Evolutionary conservation across 2,329 filamentous ascomycete species (phyloP).

Genomic region (Colletotrichum sansevieriae): DNA sequence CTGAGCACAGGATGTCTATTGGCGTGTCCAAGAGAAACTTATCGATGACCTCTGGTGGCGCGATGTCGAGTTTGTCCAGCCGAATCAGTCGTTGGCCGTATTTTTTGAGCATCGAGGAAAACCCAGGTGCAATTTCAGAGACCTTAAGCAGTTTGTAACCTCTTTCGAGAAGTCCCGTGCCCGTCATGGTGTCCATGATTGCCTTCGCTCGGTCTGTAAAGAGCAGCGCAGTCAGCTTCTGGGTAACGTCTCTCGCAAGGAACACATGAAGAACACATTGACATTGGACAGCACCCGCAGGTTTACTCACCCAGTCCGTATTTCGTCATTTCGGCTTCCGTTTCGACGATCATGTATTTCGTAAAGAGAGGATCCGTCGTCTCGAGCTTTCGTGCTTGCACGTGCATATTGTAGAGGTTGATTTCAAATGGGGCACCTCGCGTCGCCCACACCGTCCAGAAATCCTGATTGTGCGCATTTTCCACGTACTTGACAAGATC

Average conservation of each 20-base stretch:
- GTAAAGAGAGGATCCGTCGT: slow-evolving; percentile 13
- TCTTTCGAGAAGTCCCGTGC: slow-evolving; percentile 15
- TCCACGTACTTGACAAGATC: slow-evolving; percentile 23
- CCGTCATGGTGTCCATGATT: not conserved
- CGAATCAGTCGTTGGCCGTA: slow-evolving; percentile 10
- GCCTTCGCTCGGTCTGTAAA: slow-evolving; percentile 1
- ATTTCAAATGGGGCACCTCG: slow-evolving; percentile 28
- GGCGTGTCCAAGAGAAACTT: slow-evolving; percentile 29
- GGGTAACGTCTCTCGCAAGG: too few relatives aligned
- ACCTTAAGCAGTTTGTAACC: slow-evolving; percentile 4
- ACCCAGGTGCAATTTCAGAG: not conserved
- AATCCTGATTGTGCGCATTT: slow-evolving; percentile 6
- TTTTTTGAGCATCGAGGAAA: slow-evolving; percentile 15
- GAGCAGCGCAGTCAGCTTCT: not conserved
- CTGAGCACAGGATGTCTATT: slow-evolving; percentile 29
- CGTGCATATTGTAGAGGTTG: slow-evolving; percentile 25
- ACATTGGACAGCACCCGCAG: not conserved
- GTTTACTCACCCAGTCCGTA: slow-evolving; percentile 16
- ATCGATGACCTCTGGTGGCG: slow-evolving; percentile 23
- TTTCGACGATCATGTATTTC: slow-evolving; percentile 16
- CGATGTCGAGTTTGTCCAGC: slow-evolving; percentile 4
- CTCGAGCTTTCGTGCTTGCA: slow-evolving; percentile 32
- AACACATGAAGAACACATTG: not conserved
- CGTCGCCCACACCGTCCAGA: slow-evolving; percentile 24
- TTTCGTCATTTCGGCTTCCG: slow-evolving; percentile 27